Percentiles rank a stretch among this genome's conserved stretches.
phyloP scores from a whole-genome alignment of 495 filamentous ascomycete genomes.

The Hyaloscypha finlandica region DNA sequence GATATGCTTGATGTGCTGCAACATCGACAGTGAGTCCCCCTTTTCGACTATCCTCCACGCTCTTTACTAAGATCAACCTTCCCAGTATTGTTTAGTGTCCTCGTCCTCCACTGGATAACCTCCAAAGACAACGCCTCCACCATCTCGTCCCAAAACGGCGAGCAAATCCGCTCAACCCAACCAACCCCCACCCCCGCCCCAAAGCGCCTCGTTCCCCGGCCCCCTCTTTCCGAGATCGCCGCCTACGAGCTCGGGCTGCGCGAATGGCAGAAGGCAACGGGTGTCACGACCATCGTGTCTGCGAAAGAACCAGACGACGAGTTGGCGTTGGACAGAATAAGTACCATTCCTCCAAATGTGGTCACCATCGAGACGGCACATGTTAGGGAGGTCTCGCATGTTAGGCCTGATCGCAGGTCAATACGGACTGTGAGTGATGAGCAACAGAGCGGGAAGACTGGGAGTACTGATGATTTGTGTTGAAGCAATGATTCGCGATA shows the following conservation, averaged over 20 bases:
- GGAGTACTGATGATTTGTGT: slow-evolving; percentile 1
- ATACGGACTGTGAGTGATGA: background rate
- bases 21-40: slow-evolving; percentile 48
- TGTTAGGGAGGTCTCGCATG: background rate
- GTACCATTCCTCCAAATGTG: slow-evolving; percentile 8
- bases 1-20: slow-evolving; percentile 59
- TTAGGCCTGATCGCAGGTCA: background rate
- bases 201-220: background rate
- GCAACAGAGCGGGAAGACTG: background rate
- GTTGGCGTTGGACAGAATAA: slow-evolving; percentile 1
- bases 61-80: background rate
- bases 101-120: slow-evolving; percentile 57
- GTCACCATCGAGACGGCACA: slow-evolving; percentile 2
- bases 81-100: slow-evolving; percentile 51
- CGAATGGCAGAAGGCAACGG: background rate
- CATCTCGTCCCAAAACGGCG: background rate
- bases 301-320: slow-evolving; percentile 3
- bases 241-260: slow-evolving; percentile 10
- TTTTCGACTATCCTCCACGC: slow-evolving; percentile 3
- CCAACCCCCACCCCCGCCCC: background rate
- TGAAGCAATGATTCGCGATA: background rate
- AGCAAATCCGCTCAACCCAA: background rate
- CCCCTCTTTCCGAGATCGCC: background rate
- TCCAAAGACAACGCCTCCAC: slow-evolving; percentile 43
- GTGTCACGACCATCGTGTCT: slow-evolving; percentile 11